Conservation (phyloP, 176 grass and related monocot species). For the Triticum monococcum region DNA sequence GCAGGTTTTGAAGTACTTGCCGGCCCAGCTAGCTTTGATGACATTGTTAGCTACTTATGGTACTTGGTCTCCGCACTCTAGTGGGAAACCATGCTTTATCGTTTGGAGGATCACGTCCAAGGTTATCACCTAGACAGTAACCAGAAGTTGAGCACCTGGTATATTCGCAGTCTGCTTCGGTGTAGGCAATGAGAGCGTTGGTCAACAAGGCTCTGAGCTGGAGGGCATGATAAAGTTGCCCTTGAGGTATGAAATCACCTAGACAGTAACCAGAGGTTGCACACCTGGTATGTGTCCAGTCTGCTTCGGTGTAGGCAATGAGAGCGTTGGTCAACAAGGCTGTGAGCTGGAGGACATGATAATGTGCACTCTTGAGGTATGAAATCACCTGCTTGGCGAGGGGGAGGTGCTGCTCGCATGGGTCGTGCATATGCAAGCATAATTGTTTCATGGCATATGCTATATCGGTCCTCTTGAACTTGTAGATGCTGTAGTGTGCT, state of each 20-base stretch:
- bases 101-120: neutral
- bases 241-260: neutral
- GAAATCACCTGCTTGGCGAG: neutral
- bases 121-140: neutral
- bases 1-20: neutral
- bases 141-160: neutral
- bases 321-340: neutral
- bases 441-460: neutral
- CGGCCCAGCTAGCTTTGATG: neutral
- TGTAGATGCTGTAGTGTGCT: neutral
- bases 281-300: neutral
- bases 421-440: neutral
- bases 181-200: neutral
- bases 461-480: neutral
- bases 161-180: neutral
- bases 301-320: neutral
- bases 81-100: neutral
- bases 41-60: neutral
- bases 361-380: neutral
- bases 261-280: too few relatives aligned
- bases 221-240: neutral
- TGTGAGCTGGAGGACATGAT: neutral
- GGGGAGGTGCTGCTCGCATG: neutral
- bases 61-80: neutral
- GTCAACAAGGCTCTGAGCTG: neutral